phyloP scores from a whole-genome alignment of 345 rosid genomes.

The Pugionium cornutum region DNA sequence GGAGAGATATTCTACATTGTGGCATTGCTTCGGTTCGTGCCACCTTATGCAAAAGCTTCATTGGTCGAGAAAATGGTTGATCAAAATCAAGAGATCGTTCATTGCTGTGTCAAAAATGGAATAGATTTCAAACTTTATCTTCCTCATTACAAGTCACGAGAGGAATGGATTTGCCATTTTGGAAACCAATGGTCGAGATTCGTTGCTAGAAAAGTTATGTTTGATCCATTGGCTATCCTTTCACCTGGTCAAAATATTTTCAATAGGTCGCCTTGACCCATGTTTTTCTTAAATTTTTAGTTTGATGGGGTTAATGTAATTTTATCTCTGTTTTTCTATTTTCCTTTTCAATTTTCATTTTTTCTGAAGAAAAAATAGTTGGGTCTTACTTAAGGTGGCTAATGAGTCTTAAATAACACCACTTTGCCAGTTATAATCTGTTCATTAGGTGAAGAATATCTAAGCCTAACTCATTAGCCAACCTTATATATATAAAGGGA shows the following conservation, averaged over 20 bases:
- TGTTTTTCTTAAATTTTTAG: background rate
- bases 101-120: slow-evolving; percentile 48
- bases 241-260: slow-evolving; percentile 93
- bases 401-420: background rate
- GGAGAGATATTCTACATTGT: slow-evolving; percentile 88
- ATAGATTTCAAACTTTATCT: slow-evolving; percentile 85
- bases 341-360: background rate
- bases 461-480: no score
- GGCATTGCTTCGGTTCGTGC: slow-evolving; percentile 73
- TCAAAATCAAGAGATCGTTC: slow-evolving; percentile 67
- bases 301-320: slow-evolving; percentile 26
- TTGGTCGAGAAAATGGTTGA: slow-evolving; percentile 53
- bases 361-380: slow-evolving; percentile 1
- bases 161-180: slow-evolving; percentile 84
- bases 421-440: no score
- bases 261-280: slow-evolving; percentile 42
- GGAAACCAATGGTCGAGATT: slow-evolving; percentile 77
- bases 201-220: slow-evolving; percentile 58
- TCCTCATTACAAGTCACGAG: slow-evolving; percentile 73
- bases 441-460: no score
- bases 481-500: no score
- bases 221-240: slow-evolving; percentile 84
- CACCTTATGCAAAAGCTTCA: slow-evolving; percentile 41
- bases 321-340: background rate
- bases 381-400: background rate